Conservation (phyloP, 768 basidiomycete species). For the Kondoa malvinella region DNA sequence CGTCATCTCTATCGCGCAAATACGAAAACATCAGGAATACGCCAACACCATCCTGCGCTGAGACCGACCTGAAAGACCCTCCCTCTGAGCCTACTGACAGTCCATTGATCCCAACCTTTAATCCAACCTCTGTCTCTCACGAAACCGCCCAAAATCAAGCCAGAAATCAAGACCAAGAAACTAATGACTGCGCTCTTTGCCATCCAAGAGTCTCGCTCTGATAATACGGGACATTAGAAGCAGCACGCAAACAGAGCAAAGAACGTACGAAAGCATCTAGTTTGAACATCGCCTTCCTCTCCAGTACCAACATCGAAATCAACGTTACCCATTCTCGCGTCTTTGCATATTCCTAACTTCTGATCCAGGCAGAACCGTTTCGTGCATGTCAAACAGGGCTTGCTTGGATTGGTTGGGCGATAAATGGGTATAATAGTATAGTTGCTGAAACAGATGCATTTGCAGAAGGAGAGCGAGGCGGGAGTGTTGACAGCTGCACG, state of each 20-base stretch:
- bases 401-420: constrained; percentile 31
- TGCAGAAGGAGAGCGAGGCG: constrained; percentile 18
- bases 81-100: not conserved
- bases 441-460: constrained; percentile 34
- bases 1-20: not conserved
- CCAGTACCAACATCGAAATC: constrained; percentile 35
- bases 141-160: constrained; percentile 20
- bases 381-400: constrained; percentile 35
- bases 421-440: constrained; percentile 35
- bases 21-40: not conserved
- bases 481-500: not conserved
- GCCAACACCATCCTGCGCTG: not conserved
- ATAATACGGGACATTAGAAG: not conserved
- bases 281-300: constrained; percentile 36
- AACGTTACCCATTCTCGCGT: constrained; percentile 28
- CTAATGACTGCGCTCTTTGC: constrained; percentile 24
- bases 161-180: constrained; percentile 24
- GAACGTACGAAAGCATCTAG: constrained; percentile 35
- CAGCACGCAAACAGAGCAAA: not conserved
- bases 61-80: not conserved
- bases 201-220: constrained; percentile 28
- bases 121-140: constrained; percentile 18
- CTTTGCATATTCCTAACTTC: constrained; percentile 33
- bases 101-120: not conserved
- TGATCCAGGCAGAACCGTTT: constrained; percentile 36